Conservation (phyloP, 768 basidiomycete genomes). For the Megacollybia marginata region DNA sequence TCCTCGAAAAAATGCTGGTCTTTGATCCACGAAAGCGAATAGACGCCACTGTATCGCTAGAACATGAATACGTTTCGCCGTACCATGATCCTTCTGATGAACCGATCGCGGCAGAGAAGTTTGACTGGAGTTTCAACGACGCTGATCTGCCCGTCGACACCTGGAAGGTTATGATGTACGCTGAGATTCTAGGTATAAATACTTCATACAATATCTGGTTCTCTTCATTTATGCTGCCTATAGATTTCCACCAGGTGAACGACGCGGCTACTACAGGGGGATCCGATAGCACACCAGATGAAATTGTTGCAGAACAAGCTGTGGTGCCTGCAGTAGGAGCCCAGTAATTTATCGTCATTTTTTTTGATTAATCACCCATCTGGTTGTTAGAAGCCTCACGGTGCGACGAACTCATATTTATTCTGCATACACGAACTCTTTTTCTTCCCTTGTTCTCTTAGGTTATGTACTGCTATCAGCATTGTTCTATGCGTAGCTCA, state of each 20-base stretch:
- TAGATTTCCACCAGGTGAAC: not conserved
- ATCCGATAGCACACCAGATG: not conserved
- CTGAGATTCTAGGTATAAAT: slow-evolving; percentile 79
- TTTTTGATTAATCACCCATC: too few species aligned
- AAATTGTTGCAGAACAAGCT: too few species aligned
- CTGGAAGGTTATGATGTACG: slow-evolving; percentile 99
- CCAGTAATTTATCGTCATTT: too few species aligned
- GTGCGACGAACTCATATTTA: too few species aligned
- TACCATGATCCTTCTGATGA: slow-evolving; percentile 99
- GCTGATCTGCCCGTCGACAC: slow-evolving; percentile 97
- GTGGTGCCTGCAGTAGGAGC: too few species aligned
- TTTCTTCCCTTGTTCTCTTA: too few species aligned
- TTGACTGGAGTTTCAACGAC: slow-evolving; percentile 99
- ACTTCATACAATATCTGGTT: not conserved
- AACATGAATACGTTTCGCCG: slow-evolving; percentile 90
- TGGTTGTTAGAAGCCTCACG: too few species aligned
- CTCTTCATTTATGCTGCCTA: not conserved
- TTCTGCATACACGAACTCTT: too few species aligned
- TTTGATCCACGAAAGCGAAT: slow-evolving; percentile 98
- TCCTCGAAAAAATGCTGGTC: slow-evolving; percentile 97
- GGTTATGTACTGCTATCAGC: too few species aligned
- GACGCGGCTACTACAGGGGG: not conserved
- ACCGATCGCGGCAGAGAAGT: slow-evolving; percentile 86
- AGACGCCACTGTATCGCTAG: slow-evolving; percentile 84
- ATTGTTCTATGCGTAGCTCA: too few species aligned